A percentile compares a stretch with the other conserved stretches of the same genome.
Evolutionary conservation across 2,329 filamentous ascomycete species (phyloP).

Genomic region (Xylariaceae sp.): DNA sequence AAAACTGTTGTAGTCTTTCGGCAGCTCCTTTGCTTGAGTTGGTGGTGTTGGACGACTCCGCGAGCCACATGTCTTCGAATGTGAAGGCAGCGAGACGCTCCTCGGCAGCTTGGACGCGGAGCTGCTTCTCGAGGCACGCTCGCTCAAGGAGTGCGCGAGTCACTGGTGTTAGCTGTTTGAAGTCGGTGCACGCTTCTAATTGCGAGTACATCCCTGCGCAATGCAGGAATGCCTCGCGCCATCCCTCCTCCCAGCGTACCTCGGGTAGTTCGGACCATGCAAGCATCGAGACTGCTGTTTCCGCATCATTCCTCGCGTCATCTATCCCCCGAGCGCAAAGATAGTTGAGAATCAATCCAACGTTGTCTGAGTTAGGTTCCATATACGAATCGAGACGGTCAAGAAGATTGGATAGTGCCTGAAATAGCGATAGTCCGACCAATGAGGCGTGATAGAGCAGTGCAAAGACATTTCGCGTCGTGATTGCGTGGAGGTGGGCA

Average conservation of each 20-base stretch:
- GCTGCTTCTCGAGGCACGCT: constrained; percentile 57
- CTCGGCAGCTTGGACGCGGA: constrained; percentile 60
- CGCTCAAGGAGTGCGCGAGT: constrained; percentile 60
- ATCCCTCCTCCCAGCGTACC: constrained; percentile 63
- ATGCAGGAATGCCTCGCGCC: constrained; percentile 64
- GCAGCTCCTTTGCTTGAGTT: constrained; percentile 50
- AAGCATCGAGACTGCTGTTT: constrained; percentile 57
- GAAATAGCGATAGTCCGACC: constrained; percentile 59
- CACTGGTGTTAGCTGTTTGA: constrained; percentile 54
- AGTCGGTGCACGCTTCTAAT: constrained; percentile 53
- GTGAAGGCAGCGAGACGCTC: constrained; percentile 57
- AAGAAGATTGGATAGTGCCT: constrained; percentile 60
- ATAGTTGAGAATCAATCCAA: constrained; percentile 59
- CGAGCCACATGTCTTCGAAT: constrained; percentile 59
- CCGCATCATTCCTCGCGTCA: constrained; percentile 58
- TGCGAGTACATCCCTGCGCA: constrained; percentile 59
- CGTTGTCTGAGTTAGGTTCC: constrained; percentile 52
- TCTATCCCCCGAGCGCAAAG: constrained; percentile 57
- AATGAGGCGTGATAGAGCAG: constrained; percentile 61
- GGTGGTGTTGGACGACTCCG: constrained; percentile 27
- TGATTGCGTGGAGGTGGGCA: constrained; percentile 56
- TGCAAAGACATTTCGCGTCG: constrained; percentile 66
- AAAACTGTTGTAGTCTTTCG: constrained; percentile 57
- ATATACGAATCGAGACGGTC: constrained; percentile 57
- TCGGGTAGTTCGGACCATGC: constrained; percentile 61